Conservation (phyloP, 805 yeast species). For the Ogataea trehalophila region DNA sequence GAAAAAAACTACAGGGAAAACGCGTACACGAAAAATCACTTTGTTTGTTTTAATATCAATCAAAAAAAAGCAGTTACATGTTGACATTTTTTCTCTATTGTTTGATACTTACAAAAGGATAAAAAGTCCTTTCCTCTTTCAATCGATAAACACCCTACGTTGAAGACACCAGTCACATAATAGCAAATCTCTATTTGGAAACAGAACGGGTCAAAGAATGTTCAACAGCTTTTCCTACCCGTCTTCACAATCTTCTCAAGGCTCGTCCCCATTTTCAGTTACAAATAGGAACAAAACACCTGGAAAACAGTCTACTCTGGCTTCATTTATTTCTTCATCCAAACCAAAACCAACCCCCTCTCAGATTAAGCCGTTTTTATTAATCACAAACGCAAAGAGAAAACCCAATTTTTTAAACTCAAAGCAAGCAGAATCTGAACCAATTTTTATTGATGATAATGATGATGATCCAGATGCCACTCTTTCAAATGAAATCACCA, state of each 20-base stretch:
- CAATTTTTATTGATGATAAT: not conserved
- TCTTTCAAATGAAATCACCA: not conserved
- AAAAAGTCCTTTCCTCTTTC: too few relatives aligned
- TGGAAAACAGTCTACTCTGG: slow-evolving; percentile 15
- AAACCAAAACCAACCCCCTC: slow-evolving; percentile 5
- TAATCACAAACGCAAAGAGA: not conserved
- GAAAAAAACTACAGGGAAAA: too few relatives aligned
- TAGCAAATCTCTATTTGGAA: too few relatives aligned
- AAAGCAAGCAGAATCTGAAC: not conserved
- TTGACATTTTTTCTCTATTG: too few relatives aligned
- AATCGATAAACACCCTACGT: too few relatives aligned
- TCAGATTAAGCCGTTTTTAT: slow-evolving; percentile 3
- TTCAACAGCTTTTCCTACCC: slow-evolving; percentile 6
- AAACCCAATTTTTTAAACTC: not conserved
- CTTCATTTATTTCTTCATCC: slow-evolving; percentile 12
- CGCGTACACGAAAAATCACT: too few relatives aligned
- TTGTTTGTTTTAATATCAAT: too few relatives aligned
- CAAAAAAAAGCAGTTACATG: too few relatives aligned
- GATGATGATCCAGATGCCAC: not conserved
- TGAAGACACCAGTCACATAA: too few relatives aligned
- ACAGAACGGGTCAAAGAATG: slow-evolving; percentile 1
- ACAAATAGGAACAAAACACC: slow-evolving; percentile 1
- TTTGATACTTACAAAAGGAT: too few relatives aligned
- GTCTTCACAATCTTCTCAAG: slow-evolving; percentile 1
- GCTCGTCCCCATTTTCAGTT: not conserved